Evolutionary conservation across 805 yeast species (phyloP).

Genomic region (Sugiyamaella marilandica): DNA sequence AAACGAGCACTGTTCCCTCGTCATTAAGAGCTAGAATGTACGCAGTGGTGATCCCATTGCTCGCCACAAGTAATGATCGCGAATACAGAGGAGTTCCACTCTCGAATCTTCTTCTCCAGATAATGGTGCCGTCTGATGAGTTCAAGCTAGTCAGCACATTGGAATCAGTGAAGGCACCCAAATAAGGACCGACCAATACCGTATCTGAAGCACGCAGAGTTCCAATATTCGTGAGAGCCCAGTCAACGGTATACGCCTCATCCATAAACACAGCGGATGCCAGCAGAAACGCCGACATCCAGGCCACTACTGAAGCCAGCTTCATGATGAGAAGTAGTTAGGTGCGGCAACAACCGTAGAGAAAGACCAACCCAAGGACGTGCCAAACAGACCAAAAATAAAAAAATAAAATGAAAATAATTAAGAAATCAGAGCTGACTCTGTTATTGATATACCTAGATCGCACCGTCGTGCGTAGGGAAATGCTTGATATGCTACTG

Average conservation of each 20-base stretch:
- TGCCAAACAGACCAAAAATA: too few relatives aligned
- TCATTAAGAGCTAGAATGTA: background rate
- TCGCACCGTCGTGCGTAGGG: too few relatives aligned
- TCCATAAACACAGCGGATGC: constrained; percentile 32
- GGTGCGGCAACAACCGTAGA: background rate
- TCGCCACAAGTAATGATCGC: background rate
- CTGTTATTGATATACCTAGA: too few relatives aligned
- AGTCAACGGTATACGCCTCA: constrained; percentile 32
- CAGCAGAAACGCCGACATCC: constrained; percentile 3
- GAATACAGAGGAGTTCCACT: background rate
- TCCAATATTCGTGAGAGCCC: constrained; percentile 30
- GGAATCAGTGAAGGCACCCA: constrained; percentile 23
- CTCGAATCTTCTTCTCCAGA: constrained; percentile 26
- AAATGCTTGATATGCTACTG: too few relatives aligned
- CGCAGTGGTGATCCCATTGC: background rate
- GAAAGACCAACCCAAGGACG: too few relatives aligned
- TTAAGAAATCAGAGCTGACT: too few relatives aligned
- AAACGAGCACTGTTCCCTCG: background rate
- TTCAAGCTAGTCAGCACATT: constrained; percentile 24
- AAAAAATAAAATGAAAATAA: too few relatives aligned
- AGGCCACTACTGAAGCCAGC: background rate
- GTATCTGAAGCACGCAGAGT: constrained; percentile 4
- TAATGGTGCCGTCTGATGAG: constrained; percentile 23
- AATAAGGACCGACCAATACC: constrained; percentile 12
- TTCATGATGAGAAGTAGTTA: constrained; percentile 1